Base-by-base conservation (phyloP, 495 filamentous ascomycete species). In the Aspergillus nidulans region DNA sequence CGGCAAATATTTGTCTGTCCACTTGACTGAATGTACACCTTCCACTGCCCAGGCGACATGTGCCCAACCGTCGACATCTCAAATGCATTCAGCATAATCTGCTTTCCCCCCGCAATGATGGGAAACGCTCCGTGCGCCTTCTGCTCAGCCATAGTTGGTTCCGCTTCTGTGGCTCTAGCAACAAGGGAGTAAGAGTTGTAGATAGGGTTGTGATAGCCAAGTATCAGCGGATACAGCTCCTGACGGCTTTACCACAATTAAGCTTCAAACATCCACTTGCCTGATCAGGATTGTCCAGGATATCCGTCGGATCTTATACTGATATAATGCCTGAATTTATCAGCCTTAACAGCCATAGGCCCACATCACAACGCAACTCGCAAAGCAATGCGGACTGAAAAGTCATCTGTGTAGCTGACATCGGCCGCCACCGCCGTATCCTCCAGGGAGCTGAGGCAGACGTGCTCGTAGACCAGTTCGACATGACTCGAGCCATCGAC, bases 41-140 rank as follows among this genome's bases (percentile, higher is more conserved):
- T 43, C 81, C 81, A 86, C 39, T 84, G 78, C 4, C 84, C 84
- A 6, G 83, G 81, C 24, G 81, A 81, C 57, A 85, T 69, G 62
- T 88, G 84, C 5, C 84, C 85, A 53, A 80, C 71, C 51, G 80
- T 82, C 40, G 63, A 82, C 75, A 80, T 79, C 24, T 83, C 83
- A 55, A 87, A 87, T 24, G 80, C 84, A 68, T 87, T 85, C 54
- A 87, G 66, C 51, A 87, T 76, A 32, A 85, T 77, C 39, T 77
- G 76, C 63, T 85, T 85, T 63, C 30, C 15, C 15, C 15, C 10
- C 30, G 30, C 30, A 6, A 34, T 34, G 2, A 12, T 12, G 30
- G 6, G 10, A 6, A 34, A 2, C 30, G 30, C 30, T 34, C 15
- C n/a, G n/a, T n/a, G n/a, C n/a, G n/a, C 30, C 30, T 34, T 6